Evolutionary conservation across 2,329 filamentous ascomycete species (phyloP), one percentile per base, ranked within the genome.

Genomic region (Ascochyta fabae): DNA sequence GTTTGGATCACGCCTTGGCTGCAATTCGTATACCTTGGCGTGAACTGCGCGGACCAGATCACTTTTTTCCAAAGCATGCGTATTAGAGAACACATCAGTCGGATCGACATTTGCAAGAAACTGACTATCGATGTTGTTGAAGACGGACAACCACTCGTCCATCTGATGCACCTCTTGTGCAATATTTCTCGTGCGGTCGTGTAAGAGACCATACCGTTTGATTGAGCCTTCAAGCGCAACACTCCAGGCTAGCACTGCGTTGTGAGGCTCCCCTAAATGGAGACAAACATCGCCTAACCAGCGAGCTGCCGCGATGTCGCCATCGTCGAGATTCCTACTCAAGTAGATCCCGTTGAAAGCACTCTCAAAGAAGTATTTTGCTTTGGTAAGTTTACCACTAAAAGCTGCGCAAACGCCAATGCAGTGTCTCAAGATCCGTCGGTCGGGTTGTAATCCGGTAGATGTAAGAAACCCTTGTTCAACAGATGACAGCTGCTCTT

Each of bases 271-370:
- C 31, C 66, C 65, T 12, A 68, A 56, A 9, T 71, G 65, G 3
- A 74, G 53, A 46, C 71, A 74, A 13, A 64, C 60, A 47, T 74
- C 71, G 8, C 71, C 71, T 10, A 74, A 61, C 70, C 71, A 73
- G 13, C 68, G 63, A 16, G 69, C 67, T 22, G 71, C 69, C 12
- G 71, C 69, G 31, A 73, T 70, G 43, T 73, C 70, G 3, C 69
- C 71, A 35, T 72, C 69, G 34, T 73, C 71, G 2, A 72, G 47
- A 13, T 61, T 59, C 12, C 38, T 44, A 10, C 61, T 52, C 15
- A 67, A 45, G 43, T 69, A 69, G 6, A 64, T 59, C 3, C 62
- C 61, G 19, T 65, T 64, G 29, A 71, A 65, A 2, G 68, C 65
- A 22, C 59, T 64, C 38, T 71, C 65, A 41, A 74, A 74, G 27